Evolutionary conservation across 805 yeast species (phyloP), one percentile per base, ranked within the genome.

Genomic region (Starmerella potacharoeniae): DNA sequence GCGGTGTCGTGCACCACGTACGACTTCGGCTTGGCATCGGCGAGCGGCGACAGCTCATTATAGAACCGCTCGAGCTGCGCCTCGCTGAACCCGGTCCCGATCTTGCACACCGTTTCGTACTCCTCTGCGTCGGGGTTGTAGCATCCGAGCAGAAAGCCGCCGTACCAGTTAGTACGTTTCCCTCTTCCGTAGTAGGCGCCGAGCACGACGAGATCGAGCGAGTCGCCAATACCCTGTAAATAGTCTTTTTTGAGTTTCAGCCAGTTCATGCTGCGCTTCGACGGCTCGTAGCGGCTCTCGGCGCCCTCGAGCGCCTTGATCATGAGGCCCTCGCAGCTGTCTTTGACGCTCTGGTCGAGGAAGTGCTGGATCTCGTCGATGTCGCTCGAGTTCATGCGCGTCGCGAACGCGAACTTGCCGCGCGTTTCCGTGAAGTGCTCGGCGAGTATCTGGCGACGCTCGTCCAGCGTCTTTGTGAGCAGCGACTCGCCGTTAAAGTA

Each of bases 61-160:
- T 82, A 75, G 35, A 93, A 68, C 31, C 70, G 70, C 37, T 79
- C 80, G 55, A 93, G 74, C 64, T 82, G 77, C 60, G 84, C 97
- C 61, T 93, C 98, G 42, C 89, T 80, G 66, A 93, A 93, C 0
- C 98, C 98, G 0, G 98, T 93, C 49, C 98, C 98, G 54, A 95
- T 90, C 68, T 93, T 93, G 72, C 98, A 93, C 43, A 95, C 84
- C 0, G 97, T 86, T 69, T 93, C 97, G 67, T 79, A 88, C 64
- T 90, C 97, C 28, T 95, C 97, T 0, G 88, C 79, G 55, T 91
- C 96, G 54, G 81, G 82, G 65, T 93, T 93, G 66, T 88, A 91
- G 34, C 95, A 84, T 0, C 95, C 97, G 51, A 93, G 73, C 41
- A 93, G 69, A 65, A 90, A 93, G 2, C 97, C 98, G 52, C 98